Percentiles rank a stretch among this genome's conserved stretches.
Conservation (phyloP, 768 basidiomycete species). For the Russula vinacea region DNA sequence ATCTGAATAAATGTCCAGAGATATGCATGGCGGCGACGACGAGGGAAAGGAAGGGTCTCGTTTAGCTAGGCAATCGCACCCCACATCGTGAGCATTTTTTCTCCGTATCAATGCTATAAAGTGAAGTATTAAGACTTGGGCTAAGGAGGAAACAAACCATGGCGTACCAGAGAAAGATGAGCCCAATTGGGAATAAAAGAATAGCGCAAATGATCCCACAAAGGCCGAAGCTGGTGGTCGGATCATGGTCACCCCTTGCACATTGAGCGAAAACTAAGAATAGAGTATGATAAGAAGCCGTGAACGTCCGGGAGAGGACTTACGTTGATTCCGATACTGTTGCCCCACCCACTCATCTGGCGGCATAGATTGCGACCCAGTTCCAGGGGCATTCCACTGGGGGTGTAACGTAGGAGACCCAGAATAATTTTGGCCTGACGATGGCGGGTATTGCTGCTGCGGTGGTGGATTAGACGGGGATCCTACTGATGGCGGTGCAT, state of each 20-base stretch:
- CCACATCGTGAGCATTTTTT: slow-evolving; percentile 35
- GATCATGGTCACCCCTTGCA: slow-evolving; percentile 36
- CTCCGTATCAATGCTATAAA: slow-evolving; percentile 31
- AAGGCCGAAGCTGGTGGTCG: slow-evolving; percentile 32
- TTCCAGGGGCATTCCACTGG: slow-evolving; percentile 12
- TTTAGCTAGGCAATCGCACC: slow-evolving; percentile 23
- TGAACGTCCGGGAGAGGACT: not conserved
- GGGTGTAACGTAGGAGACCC: not conserved
- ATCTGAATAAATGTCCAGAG: slow-evolving; percentile 7
- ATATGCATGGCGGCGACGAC: not conserved
- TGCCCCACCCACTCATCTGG: slow-evolving; percentile 19
- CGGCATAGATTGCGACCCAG: slow-evolving; percentile 6
- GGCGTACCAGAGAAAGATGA: slow-evolving; percentile 34
- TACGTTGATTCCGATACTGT: slow-evolving; percentile 30
- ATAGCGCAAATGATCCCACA: slow-evolving; percentile 36
- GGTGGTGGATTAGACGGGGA: not conserved
- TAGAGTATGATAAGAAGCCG: not conserved
- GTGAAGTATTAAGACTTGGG: not conserved
- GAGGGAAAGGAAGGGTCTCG: not conserved
- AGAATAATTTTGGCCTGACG: not conserved
- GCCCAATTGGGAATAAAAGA: slow-evolving; percentile 34
- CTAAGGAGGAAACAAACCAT: not conserved
- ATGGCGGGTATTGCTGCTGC: slow-evolving; percentile 18
- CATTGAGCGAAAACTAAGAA: slow-evolving; percentile 32
- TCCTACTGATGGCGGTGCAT: slow-evolving; percentile 7